Base-by-base conservation (phyloP, 2,329 filamentous ascomycete genomes). In the Cladophialophora chaetospira region DNA sequence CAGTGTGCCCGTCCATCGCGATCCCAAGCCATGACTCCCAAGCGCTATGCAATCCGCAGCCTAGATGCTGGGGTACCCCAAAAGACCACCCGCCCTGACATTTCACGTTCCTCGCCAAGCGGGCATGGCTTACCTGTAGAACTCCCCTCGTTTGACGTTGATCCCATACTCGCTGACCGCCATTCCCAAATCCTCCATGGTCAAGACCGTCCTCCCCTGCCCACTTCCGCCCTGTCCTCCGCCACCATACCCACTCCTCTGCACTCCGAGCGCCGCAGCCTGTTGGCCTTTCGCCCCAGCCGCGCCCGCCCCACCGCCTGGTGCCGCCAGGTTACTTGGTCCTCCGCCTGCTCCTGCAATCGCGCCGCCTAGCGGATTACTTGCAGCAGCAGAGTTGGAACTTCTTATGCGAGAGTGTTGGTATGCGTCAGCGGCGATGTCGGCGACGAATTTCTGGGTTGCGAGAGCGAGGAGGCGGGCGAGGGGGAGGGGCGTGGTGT, bases 151-250 rank as follows among this genome's bases (percentile, higher is more conserved):
- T 84, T 96, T 97, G 51, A 97, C 89, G 71, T 96, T 99, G 50
- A 99, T 91, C 1, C 94, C 94, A 71, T 97, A 99, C 79, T 99
- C 94, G 28, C 89, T 89, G 26, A 97, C 93, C 1, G 94, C 94
- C 91, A 97, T 97, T 13, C 94, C 94, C 67, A 99, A 74, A 72
- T 99, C 94, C 75, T 99, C 94, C 94, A 99, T 97, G 0, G 94
- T 97, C 61, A 99, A 79, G 53, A 99, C 93, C 15, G 94, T 97
- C 62, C 91, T 82, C 63, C 95, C 96, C 76, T 95, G 90, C 5
- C 73, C 74, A 53, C 86, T 89, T 1, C 90, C 89, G 25, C 92
- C 91, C 68, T 91, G 89, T 0, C 92, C 92, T 65, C 93, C 93
- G 62, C 93, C 94, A 13, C 90, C 91, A 69, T 87, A 93, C 0